These are phyloP conservation scores for Staphylotrichum longicolle DNA, from an alignment of 495 filamentous ascomycete genomes.

Conservation along the genomic window DNA sequence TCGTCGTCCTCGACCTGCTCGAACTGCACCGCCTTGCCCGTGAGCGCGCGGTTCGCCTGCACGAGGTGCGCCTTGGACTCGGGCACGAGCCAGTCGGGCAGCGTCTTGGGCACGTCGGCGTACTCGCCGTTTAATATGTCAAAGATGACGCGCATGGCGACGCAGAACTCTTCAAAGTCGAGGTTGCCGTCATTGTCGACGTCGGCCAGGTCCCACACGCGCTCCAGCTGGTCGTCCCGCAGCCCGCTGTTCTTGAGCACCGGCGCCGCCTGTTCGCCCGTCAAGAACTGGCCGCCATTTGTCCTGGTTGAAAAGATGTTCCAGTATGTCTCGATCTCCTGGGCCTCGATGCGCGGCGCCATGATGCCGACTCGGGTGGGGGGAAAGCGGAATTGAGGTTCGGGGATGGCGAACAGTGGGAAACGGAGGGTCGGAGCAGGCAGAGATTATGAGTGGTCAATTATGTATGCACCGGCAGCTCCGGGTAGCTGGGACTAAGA, in stretches of 20 bases:
- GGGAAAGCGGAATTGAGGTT: background rate
- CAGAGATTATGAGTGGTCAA: no score
- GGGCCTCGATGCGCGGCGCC: conserved; percentile 87
- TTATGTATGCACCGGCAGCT: no score
- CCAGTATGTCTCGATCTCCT: conserved; percentile 98
- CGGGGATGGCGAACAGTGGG: no score
- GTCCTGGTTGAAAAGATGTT: conserved; percentile 91
- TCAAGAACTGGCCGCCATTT: conserved; percentile 79
- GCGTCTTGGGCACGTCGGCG: conserved; percentile 70
- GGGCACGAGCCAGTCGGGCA: conserved; percentile 95
- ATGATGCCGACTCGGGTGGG: conserved; percentile 32
- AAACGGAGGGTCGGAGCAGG: no score
- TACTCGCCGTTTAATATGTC: conserved; percentile 96
- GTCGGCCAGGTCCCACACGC: conserved; percentile 96
- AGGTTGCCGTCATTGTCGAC: conserved; percentile 94
- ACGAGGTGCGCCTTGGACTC: conserved; percentile 96
- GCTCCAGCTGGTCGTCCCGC: conserved; percentile 90
- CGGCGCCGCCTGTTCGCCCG: conserved; percentile 85
- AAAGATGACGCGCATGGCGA: conserved; percentile 96
- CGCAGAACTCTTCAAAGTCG: conserved; percentile 99
- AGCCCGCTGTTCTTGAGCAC: conserved; percentile 95
- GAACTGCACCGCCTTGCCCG: conserved; percentile 70
- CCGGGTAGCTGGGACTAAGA: no score
- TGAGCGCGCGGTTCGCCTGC: conserved; percentile 80
- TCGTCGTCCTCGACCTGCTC: conserved; percentile 77